phyloP scores from a whole-genome alignment of 306 rosid species.

The Hippophae gyantsensis region DNA sequence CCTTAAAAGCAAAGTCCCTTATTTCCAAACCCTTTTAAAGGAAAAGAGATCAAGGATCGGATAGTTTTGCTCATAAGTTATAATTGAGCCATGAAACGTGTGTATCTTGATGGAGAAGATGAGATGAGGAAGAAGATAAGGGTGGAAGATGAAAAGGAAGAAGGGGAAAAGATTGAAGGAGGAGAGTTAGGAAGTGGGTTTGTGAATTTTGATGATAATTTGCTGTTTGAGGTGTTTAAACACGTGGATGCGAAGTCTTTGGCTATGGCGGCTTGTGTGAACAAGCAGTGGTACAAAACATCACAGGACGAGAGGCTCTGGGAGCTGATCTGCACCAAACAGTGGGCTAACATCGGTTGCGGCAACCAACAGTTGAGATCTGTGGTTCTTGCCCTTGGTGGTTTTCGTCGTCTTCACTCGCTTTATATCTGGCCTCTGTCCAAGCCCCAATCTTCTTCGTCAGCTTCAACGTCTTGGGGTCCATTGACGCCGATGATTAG shows the following conservation, averaged over 20 bases:
- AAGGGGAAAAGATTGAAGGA: background rate
- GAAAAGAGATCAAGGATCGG: background rate
- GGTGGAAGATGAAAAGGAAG: slow-evolving; percentile 10
- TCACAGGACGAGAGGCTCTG: slow-evolving; percentile 93
- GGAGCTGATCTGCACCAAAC: slow-evolving; percentile 95
- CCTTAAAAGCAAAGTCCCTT: background rate
- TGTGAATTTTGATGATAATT: slow-evolving; percentile 55
- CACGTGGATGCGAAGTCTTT: slow-evolving; percentile 73
- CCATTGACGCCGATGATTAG: slow-evolving; percentile 35
- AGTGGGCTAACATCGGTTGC: slow-evolving; percentile 85
- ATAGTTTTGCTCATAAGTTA: background rate
- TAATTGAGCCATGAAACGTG: slow-evolving; percentile 50
- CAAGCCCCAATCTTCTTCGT: slow-evolving; percentile 32
- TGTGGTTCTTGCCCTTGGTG: slow-evolving; percentile 93
- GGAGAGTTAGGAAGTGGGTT: slow-evolving; percentile 20
- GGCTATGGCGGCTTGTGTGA: slow-evolving; percentile 70
- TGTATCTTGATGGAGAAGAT: slow-evolving; percentile 17
- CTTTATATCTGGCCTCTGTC: slow-evolving; percentile 59
- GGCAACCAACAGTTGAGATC: slow-evolving; percentile 79
- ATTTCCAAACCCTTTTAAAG: background rate
- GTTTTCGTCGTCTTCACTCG: slow-evolving; percentile 87
- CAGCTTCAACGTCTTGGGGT: slow-evolving; percentile 23
- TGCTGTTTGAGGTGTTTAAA: slow-evolving; percentile 82
- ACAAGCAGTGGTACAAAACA: slow-evolving; percentile 87
- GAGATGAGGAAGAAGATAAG: slow-evolving; percentile 50